These are phyloP conservation scores for Elaeis oleifera DNA, from an alignment of 202 grass and related monocot species.

Conservation along the genomic window DNA sequence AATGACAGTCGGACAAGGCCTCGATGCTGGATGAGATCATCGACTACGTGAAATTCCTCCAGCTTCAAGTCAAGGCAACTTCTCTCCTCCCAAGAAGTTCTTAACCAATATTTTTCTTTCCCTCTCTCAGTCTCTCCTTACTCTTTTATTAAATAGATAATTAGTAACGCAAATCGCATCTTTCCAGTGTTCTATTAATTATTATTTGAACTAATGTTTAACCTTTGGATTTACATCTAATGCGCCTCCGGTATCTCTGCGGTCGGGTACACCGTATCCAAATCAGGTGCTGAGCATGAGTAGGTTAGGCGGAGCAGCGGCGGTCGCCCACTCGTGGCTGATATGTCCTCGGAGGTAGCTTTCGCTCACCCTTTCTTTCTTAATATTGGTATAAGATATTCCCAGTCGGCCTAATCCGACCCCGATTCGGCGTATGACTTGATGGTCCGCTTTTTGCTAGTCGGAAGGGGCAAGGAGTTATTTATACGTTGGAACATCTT, in stretches of 20 bases:
- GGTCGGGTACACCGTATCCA: too few species aligned
- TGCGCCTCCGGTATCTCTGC: too few species aligned
- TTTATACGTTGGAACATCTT: neutral
- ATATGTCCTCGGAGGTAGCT: conserved; percentile 68
- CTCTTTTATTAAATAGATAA: neutral
- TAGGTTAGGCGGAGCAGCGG: conserved; percentile 76
- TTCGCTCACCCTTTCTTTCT: conserved; percentile 7
- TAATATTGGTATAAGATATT: too few species aligned
- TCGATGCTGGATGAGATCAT: conserved; percentile 99
- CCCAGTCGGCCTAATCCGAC: too few species aligned
- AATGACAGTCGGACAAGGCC: conserved; percentile 89
- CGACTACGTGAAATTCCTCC: conserved; percentile 99
- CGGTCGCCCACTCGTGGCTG: conserved; percentile 51
- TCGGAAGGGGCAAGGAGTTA: too few species aligned
- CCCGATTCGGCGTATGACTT: too few species aligned
- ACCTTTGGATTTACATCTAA: too few species aligned
- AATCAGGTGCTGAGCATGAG: conserved; percentile 94
- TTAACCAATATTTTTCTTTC: neutral
- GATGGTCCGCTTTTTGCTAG: too few species aligned
- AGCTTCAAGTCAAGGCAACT: conserved; percentile 93
- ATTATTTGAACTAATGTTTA: too few species aligned
- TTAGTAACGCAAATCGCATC: too few species aligned
- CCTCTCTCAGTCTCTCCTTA: neutral
- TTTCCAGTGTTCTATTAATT: too few species aligned
- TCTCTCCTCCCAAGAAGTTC: conserved; percentile 4